phyloP scores from a whole-genome alignment of 176 grass and related monocot species.

The Guadua angustifolia region DNA sequence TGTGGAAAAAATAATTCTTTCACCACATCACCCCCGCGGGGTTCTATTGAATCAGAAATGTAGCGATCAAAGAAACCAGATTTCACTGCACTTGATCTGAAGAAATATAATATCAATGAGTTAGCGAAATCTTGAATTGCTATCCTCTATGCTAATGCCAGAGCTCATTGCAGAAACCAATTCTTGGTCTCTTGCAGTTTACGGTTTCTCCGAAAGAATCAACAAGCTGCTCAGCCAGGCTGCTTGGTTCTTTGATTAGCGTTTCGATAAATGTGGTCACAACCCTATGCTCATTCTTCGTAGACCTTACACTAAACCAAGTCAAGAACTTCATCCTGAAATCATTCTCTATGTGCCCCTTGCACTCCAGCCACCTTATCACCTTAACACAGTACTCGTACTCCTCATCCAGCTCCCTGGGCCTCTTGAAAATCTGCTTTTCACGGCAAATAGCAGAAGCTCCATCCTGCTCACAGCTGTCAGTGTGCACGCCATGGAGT shows the following conservation, averaged over 20 bases:
- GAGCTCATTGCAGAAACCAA: constrained; percentile 67
- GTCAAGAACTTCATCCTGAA: constrained; percentile 96
- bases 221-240: constrained; percentile 78
- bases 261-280: constrained; percentile 73
- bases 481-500: neutral
- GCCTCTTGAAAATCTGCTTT: constrained; percentile 19
- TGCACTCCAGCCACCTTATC: constrained; percentile 74
- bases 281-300: constrained; percentile 62
- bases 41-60: constrained; percentile 16
- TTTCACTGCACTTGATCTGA: constrained; percentile 32
- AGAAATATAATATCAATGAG: constrained; percentile 42
- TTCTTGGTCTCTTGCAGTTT: constrained; percentile 63
- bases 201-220: constrained; percentile 79
- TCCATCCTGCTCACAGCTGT: constrained; percentile 52
- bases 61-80: constrained; percentile 34
- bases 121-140: constrained; percentile 42
- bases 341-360: constrained; percentile 66
- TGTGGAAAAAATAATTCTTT: constrained; percentile 44
- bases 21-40: neutral
- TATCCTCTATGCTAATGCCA: constrained; percentile 63
- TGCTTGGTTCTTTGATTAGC: constrained; percentile 62
- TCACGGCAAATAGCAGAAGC: constrained; percentile 46
- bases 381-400: constrained; percentile 92
- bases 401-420: constrained; percentile 50
- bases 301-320: constrained; percentile 85